Conservation (phyloP, 768 basidiomycete genomes). For the Macrolepiota dolichaula region DNA sequence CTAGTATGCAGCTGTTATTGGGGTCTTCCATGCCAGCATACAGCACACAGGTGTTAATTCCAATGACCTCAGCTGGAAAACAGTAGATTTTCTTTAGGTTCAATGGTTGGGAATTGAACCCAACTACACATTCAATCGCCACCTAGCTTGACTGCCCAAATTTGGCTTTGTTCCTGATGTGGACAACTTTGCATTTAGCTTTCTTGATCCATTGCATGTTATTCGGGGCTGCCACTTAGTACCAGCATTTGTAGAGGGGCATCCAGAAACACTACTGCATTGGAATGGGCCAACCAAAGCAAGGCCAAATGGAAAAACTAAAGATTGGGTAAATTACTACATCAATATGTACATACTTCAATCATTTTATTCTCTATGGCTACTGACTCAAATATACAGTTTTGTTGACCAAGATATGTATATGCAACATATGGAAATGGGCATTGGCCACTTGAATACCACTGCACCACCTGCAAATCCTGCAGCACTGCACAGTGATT, state of each 20-base stretch:
- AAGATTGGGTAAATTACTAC: slow-evolving; percentile 28
- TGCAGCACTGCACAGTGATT: too few species aligned
- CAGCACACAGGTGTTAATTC: slow-evolving; percentile 10
- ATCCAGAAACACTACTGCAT: slow-evolving; percentile 10
- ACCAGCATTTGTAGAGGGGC: slow-evolving; percentile 26
- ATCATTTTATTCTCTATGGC: too few species aligned
- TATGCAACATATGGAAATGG: too few species aligned
- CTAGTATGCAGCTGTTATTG: slow-evolving; percentile 22
- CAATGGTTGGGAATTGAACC: slow-evolving; percentile 26
- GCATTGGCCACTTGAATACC: too few species aligned
- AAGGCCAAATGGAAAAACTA: neutral
- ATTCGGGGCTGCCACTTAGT: slow-evolving; percentile 31
- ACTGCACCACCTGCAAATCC: too few species aligned
- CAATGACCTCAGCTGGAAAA: neutral
- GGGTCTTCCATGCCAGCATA: slow-evolving; percentile 19
- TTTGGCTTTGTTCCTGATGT: slow-evolving; percentile 31
- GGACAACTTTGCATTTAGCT: slow-evolving; percentile 27
- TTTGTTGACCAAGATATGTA: too few species aligned
- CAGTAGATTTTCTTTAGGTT: slow-evolving; percentile 27
- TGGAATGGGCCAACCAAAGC: slow-evolving; percentile 5
- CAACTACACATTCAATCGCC: slow-evolving; percentile 23
- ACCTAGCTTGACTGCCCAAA: slow-evolving; percentile 27
- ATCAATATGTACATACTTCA: slow-evolving; percentile 29
- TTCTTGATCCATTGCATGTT: slow-evolving; percentile 29
- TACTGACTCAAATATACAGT: too few species aligned